Evolutionary conservation across 2,329 filamentous ascomycete genomes (phyloP).

Genomic region (Grosmannia huntii): DNA sequence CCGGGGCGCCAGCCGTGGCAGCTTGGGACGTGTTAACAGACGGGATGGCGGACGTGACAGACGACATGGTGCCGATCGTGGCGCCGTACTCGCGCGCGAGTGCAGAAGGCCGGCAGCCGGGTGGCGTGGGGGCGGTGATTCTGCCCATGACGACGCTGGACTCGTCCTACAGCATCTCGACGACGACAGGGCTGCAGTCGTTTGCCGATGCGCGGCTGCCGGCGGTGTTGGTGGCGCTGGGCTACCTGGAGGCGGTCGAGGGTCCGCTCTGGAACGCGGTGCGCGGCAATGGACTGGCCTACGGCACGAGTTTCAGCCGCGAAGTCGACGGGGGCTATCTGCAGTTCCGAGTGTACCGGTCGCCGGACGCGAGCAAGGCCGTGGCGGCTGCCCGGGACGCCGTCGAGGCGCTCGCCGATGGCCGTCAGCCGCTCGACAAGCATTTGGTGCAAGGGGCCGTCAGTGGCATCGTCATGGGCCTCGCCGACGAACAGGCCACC

Average conservation of each 20-base stretch:
- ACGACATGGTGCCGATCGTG: constrained; percentile 54
- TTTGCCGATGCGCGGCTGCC: constrained; percentile 69
- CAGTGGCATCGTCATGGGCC: constrained; percentile 71
- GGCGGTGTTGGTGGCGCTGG: constrained; percentile 72
- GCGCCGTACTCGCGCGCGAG: constrained; percentile 60
- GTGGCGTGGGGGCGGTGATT: constrained; percentile 60
- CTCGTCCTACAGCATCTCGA: constrained; percentile 75
- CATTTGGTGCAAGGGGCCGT: constrained; percentile 82
- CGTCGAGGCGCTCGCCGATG: constrained; percentile 61
- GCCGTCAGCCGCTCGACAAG: constrained; percentile 59
- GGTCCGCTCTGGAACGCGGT: constrained; percentile 91
- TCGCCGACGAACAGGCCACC: constrained; percentile 81
- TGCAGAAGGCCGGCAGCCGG: constrained; percentile 60
- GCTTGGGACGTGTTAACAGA: constrained; percentile 58
- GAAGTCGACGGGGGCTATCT: constrained; percentile 69
- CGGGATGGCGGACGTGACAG: constrained; percentile 9
- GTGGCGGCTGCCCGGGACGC: constrained; percentile 65
- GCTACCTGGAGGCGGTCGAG: constrained; percentile 87
- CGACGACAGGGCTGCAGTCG: constrained; percentile 59
- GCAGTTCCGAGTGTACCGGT: constrained; percentile 79
- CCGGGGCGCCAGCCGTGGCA: constrained; percentile 32
- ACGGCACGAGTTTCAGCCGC: constrained; percentile 69
- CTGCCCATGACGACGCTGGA: constrained; percentile 88
- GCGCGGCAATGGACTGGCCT: constrained; percentile 84
- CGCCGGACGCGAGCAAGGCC: constrained; percentile 78